phyloP scores from a whole-genome alignment of 2,329 filamentous ascomycete genomes.

The Hypoxylon sp. region DNA sequence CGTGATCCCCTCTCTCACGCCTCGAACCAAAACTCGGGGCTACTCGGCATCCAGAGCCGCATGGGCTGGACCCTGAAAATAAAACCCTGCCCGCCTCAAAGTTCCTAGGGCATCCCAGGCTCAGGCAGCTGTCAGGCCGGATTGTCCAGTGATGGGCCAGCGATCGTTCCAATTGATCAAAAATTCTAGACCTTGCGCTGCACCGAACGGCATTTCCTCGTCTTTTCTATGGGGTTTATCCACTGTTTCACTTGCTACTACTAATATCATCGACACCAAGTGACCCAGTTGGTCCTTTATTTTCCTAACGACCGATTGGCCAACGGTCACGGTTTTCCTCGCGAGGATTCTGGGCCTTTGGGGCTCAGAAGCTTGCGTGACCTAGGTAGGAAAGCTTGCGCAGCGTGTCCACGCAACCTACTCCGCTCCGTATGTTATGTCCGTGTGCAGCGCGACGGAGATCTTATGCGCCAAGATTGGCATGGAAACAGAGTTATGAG shows the following conservation, averaged over 20 bases:
- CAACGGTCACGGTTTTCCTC: background rate
- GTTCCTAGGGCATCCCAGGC: conserved; percentile 16
- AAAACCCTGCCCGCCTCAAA: conserved; percentile 17
- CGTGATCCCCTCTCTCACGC: conserved; percentile 22
- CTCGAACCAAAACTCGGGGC: conserved; percentile 28
- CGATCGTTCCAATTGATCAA: conserved; percentile 23
- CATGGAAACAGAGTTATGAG: conserved; percentile 7
- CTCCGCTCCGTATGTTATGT: background rate
- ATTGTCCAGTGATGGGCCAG: background rate
- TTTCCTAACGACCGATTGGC: background rate
- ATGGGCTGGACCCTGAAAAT: conserved; percentile 43
- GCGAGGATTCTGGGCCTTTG: background rate
- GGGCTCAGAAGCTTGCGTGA: conserved; percentile 21
- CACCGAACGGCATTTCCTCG: conserved; percentile 23
- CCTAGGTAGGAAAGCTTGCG: conserved; percentile 8
- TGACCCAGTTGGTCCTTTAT: background rate
- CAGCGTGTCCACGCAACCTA: background rate
- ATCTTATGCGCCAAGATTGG: background rate
- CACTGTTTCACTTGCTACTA: conserved; percentile 20
- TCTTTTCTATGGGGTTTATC: conserved; percentile 22
- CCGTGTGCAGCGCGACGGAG: no score
- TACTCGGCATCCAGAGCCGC: conserved; percentile 39
- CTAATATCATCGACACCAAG: background rate
- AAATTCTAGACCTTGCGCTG: conserved; percentile 33
- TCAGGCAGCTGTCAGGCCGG: no score